phyloP scores from a whole-genome alignment of 108 stramenopile species.

The Stephanodiscus minutulus region DNA sequence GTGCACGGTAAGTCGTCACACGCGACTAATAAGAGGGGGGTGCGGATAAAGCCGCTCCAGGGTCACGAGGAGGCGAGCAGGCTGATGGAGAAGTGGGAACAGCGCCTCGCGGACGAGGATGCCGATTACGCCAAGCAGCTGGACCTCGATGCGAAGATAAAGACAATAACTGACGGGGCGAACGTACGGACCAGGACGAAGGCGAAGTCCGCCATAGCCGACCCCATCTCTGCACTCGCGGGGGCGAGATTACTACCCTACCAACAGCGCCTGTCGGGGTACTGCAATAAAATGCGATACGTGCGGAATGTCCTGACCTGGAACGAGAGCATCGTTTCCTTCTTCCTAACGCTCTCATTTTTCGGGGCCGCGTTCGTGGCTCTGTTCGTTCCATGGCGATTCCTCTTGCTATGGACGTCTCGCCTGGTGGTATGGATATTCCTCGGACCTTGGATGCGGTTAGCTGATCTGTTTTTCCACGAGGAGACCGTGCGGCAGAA shows the following conservation, averaged over 20 bases:
- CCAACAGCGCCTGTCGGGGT: slow-evolving; percentile 30
- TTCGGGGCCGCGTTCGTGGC: slow-evolving; percentile 52
- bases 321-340: slow-evolving; percentile 67
- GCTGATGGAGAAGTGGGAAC: slow-evolving; percentile 47
- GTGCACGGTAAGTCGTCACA: slow-evolving; percentile 31
- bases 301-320: slow-evolving; percentile 56
- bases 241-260: slow-evolving; percentile 23
- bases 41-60: slow-evolving; percentile 30
- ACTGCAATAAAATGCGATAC: slow-evolving; percentile 36
- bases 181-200: slow-evolving; percentile 34
- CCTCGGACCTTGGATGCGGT: slow-evolving; percentile 77
- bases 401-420: slow-evolving; percentile 58
- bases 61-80: slow-evolving; percentile 45
- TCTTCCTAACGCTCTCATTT: slow-evolving; percentile 61
- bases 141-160: slow-evolving; percentile 47
- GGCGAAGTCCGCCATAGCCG: slow-evolving; percentile 38
- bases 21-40: slow-evolving; percentile 18
- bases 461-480: slow-evolving; percentile 54
- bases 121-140: slow-evolving; percentile 43
- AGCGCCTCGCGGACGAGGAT: slow-evolving; percentile 46
- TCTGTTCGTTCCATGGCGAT: slow-evolving; percentile 68
- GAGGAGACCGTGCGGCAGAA: slow-evolving; percentile 25
- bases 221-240: slow-evolving; percentile 46
- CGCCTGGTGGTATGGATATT: slow-evolving; percentile 67
- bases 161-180: slow-evolving; percentile 47